Percentiles rank a stretch among this genome's conserved stretches.
Conservation (phyloP, 352 stramenopile genomes). For the Albugo laibachii region DNA sequence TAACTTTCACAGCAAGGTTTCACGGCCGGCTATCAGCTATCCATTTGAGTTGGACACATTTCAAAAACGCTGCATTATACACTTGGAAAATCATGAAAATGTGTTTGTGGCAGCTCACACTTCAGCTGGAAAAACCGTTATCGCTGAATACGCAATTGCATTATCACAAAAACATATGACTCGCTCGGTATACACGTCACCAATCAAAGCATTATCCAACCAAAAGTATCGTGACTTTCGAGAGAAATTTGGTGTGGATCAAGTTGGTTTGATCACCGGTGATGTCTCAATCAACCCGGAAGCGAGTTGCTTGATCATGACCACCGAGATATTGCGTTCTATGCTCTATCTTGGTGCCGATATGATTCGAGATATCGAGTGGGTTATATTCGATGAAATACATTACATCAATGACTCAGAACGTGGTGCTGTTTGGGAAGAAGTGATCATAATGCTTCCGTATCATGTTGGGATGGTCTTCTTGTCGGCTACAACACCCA, state of each 20-base stretch:
- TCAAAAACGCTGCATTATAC: constrained; percentile 92
- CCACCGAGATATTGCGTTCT: constrained; percentile 92
- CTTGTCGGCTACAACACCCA: constrained; percentile 95
- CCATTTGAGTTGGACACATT: constrained; percentile 88
- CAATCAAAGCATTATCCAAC: constrained; percentile 97
- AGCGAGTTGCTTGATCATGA: constrained; percentile 95
- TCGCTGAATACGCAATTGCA: constrained; percentile 97
- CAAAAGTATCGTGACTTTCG: constrained; percentile 98
- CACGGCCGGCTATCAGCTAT: constrained; percentile 67
- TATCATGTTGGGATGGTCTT: constrained; percentile 96
- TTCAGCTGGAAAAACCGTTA: constrained; percentile 94
- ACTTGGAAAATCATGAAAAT: constrained; percentile 85
- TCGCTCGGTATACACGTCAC: constrained; percentile 93
- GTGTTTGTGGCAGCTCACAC: constrained; percentile 96
- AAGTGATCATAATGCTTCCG: constrained; percentile 96
- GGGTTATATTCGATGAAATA: constrained; percentile 94
- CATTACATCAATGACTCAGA: constrained; percentile 98
- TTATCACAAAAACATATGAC: constrained; percentile 83
- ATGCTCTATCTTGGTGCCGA: constrained; percentile 93
- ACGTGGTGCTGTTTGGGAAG: constrained; percentile 94
- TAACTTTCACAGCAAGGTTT: constrained; percentile 69
- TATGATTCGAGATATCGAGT: constrained; percentile 95
- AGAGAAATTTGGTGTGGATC: constrained; percentile 79
- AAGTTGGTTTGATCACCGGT: constrained; percentile 95
- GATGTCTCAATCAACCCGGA: constrained; percentile 93